A percentile compares a stretch with the other conserved stretches of the same genome.
Conservation (phyloP, 495 filamentous ascomycete genomes). For the Podospora sp. region DNA sequence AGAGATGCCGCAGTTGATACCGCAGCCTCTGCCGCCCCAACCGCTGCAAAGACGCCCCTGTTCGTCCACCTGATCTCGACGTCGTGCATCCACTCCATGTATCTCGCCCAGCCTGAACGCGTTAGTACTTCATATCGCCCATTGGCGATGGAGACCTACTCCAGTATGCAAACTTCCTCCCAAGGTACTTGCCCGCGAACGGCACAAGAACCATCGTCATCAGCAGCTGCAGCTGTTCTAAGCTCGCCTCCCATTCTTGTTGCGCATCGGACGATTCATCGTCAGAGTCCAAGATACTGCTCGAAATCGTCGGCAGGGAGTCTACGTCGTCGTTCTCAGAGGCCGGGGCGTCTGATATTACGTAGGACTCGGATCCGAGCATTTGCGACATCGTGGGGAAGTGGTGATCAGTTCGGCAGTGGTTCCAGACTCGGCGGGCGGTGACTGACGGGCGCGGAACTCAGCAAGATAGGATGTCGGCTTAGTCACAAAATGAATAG, state of each 20-base stretch:
- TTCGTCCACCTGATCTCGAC: conserved; percentile 56
- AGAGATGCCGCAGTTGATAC: conserved; percentile 69
- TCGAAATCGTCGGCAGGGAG: conserved; percentile 75
- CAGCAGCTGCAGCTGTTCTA: conserved; percentile 90
- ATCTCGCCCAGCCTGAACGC: conserved; percentile 54
- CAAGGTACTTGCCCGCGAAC: conserved; percentile 90
- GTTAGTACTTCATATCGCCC: conserved; percentile 21
- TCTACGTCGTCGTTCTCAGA: conserved; percentile 69
- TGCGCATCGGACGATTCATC: conserved; percentile 79
- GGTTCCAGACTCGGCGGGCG: background rate
- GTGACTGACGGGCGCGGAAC: background rate
- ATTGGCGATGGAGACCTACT: conserved; percentile 58
- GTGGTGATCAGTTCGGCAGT: background rate
- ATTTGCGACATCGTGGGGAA: conserved; percentile 34
- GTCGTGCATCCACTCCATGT: conserved; percentile 61
- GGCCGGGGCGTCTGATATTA: conserved; percentile 44
- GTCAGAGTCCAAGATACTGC: conserved; percentile 59
- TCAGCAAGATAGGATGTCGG: background rate
- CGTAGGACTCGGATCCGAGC: conserved; percentile 46
- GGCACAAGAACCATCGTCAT: conserved; percentile 92
- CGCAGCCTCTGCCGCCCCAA: conserved; percentile 71
- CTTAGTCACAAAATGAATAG: background rate
- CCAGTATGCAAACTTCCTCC: conserved; percentile 94
- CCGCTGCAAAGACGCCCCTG: conserved; percentile 61
- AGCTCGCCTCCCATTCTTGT: conserved; percentile 86